Base-by-base conservation (phyloP, 2,329 filamentous ascomycete genomes). In the Ophiostoma novo-ulmi region DNA sequence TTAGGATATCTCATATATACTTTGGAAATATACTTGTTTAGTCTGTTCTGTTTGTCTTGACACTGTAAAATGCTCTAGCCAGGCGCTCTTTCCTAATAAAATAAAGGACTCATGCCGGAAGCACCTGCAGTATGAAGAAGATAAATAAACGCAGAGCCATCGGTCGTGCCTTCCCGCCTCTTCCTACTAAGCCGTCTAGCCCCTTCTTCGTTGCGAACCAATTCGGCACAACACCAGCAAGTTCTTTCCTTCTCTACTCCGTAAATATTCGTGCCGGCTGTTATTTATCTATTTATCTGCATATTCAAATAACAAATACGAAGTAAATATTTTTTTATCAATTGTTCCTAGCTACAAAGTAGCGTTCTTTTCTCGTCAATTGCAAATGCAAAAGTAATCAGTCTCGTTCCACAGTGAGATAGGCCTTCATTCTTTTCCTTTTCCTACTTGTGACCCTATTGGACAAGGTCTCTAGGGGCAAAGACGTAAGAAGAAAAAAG, bases 401-500 rank as follows among this genome's bases (percentile, higher is more conserved):
- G 35, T 65, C 63, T 65, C 63, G 63, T 39, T 65, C 63, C 63
- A 65, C 63, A 22, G 63, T 39, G 36, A 65, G 63, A 41, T 64
- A 64, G 61, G 61, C 61, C 58, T 26, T 65, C 36, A 36, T 65
- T 39, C 63, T 20, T 65, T 35, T 22, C 14, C 63, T 20, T 65
- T 35, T 39, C 14, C 36, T 39, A 11, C 10, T 36, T 3, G 35
- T 14, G 20, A 39, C n/a, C 63, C 36, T 39, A 65, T 65, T 65
- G 63, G 63, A 39, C 36, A 36, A 22, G 14, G 17, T 11, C 5
- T 5, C 38, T 65, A 39, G 63, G 63, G 36, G 63, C 63, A 39
- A 39, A 65, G 63, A 65, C 63, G 63, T 41, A 65, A 65, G 20
- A 22, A 65, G 63, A 65, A 65, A 41, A 65, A 65, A 65, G 63